Percentiles rank a stretch among this genome's conserved stretches.
Conservation (phyloP, 305 asterid species). For the Fraxinus latifolia region DNA sequence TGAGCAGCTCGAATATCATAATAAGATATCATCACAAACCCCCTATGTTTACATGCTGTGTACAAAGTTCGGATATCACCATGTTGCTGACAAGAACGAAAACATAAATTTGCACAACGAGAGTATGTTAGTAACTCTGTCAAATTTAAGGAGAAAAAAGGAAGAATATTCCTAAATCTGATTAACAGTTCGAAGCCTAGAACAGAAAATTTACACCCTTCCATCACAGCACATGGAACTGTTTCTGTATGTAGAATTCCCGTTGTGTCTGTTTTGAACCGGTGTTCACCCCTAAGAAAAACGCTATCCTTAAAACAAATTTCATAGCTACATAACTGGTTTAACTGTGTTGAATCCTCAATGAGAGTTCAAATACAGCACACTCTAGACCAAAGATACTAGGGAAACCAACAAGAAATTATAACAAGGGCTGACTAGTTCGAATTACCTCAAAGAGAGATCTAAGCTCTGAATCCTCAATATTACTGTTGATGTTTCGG, state of each 20-base stretch:
- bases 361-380: not conserved
- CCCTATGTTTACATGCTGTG: slow-evolving; percentile 76
- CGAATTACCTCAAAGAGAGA: slow-evolving; percentile 65
- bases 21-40: slow-evolving; percentile 81
- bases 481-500: slow-evolving; percentile 71
- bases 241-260: not conserved
- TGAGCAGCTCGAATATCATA: slow-evolving; percentile 74
- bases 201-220: not conserved
- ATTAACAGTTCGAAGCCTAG: not conserved
- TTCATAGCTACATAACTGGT: not conserved
- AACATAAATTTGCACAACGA: slow-evolving; percentile 6
- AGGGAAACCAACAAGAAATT: not conserved
- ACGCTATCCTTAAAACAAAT: not conserved
- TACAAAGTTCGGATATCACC: slow-evolving; percentile 72
- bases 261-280: not conserved
- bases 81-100: slow-evolving; percentile 43
- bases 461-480: slow-evolving; percentile 76
- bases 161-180: not conserved
- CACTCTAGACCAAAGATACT: not conserved
- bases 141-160: not conserved
- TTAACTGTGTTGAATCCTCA: not conserved
- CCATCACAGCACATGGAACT: not conserved
- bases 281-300: not conserved
- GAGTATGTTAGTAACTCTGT: not conserved
- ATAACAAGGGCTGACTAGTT: not conserved